Conservation (phyloP, 805 yeast genomes). For the Geotrichum ghanense region DNA sequence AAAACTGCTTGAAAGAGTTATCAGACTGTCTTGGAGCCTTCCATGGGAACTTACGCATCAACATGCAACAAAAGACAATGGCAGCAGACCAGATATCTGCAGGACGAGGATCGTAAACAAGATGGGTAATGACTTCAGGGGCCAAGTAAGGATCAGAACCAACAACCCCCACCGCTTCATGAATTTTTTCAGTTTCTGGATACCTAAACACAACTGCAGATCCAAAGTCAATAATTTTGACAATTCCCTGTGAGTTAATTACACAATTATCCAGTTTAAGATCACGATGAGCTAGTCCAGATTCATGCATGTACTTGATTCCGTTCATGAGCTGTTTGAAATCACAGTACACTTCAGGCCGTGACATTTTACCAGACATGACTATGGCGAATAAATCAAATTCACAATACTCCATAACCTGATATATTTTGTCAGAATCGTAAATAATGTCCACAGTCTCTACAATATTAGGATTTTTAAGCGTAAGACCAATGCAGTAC, state of each 20-base stretch:
- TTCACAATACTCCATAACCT: slow-evolving; percentile 92
- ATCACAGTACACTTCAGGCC: slow-evolving; percentile 74
- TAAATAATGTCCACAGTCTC: slow-evolving; percentile 86
- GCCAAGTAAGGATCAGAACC: slow-evolving; percentile 87
- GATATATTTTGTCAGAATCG: slow-evolving; percentile 76
- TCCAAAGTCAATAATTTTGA: slow-evolving; percentile 87
- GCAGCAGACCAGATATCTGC: slow-evolving; percentile 93
- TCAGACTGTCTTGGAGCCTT: slow-evolving; percentile 78
- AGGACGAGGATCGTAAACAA: slow-evolving; percentile 81
- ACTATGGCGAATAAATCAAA: slow-evolving; percentile 89
- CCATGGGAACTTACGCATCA: slow-evolving; percentile 88
- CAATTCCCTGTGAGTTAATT: slow-evolving; percentile 68
- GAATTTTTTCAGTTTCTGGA: slow-evolving; percentile 62
- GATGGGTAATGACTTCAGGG: slow-evolving; percentile 79
- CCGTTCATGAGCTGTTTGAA: slow-evolving; percentile 80
- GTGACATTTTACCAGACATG: slow-evolving; percentile 81
- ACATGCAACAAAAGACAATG: slow-evolving; percentile 86
- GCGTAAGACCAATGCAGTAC: slow-evolving; percentile 85
- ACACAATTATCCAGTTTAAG: slow-evolving; percentile 90
- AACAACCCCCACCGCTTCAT: slow-evolving; percentile 74
- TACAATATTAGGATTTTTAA: slow-evolving; percentile 81
- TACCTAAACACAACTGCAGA: slow-evolving; percentile 85
- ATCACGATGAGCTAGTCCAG: slow-evolving; percentile 88
- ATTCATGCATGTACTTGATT: slow-evolving; percentile 63
- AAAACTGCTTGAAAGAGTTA: slow-evolving; percentile 68